These are phyloP conservation scores for Coemansia sp. DNA, from an alignment of 192 early-diverging fungal species.

Conservation along the genomic window DNA sequence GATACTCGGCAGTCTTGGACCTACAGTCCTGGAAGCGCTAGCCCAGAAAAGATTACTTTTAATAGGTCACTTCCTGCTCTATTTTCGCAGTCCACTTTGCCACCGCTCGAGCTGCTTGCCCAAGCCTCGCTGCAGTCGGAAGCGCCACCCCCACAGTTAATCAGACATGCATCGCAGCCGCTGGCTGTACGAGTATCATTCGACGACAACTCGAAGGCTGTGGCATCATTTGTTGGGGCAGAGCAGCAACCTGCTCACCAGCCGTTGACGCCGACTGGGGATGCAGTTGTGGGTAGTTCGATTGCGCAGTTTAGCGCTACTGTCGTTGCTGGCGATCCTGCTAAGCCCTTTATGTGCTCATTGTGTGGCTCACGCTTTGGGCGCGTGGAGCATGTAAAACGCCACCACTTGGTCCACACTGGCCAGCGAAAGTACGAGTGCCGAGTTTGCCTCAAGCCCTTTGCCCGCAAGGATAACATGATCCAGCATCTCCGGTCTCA, in stretches of 20 bases:
- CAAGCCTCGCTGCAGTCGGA: conserved; percentile 24
- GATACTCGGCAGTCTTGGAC: not conserved
- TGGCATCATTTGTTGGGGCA: not conserved
- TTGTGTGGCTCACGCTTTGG: conserved; percentile 63
- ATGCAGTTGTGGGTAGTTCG: too few species aligned
- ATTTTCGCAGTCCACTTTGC: conserved; percentile 1
- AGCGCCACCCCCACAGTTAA: not conserved
- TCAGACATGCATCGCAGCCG: not conserved
- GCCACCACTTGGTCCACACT: conserved; percentile 58
- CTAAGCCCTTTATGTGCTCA: conserved; percentile 54
- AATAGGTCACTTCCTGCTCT: not conserved
- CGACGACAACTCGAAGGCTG: not conserved
- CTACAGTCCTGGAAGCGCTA: not conserved
- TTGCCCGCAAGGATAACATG: conserved; percentile 81
- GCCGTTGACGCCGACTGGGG: conserved; percentile 1
- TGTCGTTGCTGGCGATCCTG: conserved; percentile 23
- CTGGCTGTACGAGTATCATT: not conserved
- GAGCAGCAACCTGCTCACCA: not conserved
- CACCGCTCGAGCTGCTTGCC: conserved; percentile 43
- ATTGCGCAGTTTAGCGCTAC: conserved; percentile 9
- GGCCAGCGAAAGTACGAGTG: conserved; percentile 73
- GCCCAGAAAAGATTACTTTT: not conserved
- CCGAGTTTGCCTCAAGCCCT: conserved; percentile 63
- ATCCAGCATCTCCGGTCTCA: conserved; percentile 79
- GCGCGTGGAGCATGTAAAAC: conserved; percentile 55